Conservation (phyloP, 306 rosid species). For the Carpinus viminea region DNA sequence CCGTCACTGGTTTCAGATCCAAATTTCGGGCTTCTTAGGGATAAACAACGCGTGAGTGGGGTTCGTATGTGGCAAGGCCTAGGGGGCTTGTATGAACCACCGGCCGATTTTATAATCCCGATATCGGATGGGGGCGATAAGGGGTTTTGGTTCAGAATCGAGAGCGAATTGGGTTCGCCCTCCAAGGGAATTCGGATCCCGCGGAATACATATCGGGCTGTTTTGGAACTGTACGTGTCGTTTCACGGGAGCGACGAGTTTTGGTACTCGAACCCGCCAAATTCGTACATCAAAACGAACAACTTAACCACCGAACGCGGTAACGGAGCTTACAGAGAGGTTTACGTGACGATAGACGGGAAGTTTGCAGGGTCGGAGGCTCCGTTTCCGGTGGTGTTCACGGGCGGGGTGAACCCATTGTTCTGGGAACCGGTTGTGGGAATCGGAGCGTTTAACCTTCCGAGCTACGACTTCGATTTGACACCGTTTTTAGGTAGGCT, state of each 20-base stretch:
- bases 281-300: slow-evolving; percentile 54
- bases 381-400: slow-evolving; percentile 83
- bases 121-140: slow-evolving; percentile 50
- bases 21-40: slow-evolving; percentile 28
- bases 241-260: slow-evolving; percentile 87
- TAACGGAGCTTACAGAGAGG: slow-evolving; percentile 74
- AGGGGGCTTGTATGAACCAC: slow-evolving; percentile 25
- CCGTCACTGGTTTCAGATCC: slow-evolving; percentile 12
- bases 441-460: slow-evolving; percentile 76
- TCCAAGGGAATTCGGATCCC: slow-evolving; percentile 52
- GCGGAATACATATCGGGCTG: slow-evolving; percentile 49
- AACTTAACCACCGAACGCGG: slow-evolving; percentile 59
- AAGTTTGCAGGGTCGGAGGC: slow-evolving; percentile 60
- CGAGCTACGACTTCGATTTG: slow-evolving; percentile 63
- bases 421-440: slow-evolving; percentile 82
- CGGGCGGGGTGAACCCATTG: slow-evolving; percentile 81
- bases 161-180: slow-evolving; percentile 35
- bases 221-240: slow-evolving; percentile 67
- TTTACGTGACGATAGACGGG: slow-evolving; percentile 63
- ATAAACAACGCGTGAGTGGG: slow-evolving; percentile 6
- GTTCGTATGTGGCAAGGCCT: background rate
- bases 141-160: slow-evolving; percentile 78
- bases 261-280: slow-evolving; percentile 86
- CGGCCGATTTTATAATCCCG: slow-evolving; percentile 79
- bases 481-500: slow-evolving; percentile 74